Evolutionary conservation across 2,329 filamentous ascomycete species (phyloP), one percentile per base, ranked within the genome.

Genomic region (Epichloe sibirici): DNA sequence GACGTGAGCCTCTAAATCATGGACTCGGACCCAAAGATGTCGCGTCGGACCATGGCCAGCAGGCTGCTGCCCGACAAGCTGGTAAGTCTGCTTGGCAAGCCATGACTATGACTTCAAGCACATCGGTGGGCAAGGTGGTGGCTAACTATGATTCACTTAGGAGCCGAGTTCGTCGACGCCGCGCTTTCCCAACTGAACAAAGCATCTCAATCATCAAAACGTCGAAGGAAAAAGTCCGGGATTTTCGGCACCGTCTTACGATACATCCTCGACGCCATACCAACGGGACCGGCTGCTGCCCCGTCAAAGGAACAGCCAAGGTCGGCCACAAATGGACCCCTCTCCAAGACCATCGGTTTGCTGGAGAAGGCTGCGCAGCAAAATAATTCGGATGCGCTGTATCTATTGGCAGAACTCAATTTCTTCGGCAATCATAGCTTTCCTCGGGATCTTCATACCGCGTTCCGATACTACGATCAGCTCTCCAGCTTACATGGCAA

Each of bases 401-500:
- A 86, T 63, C 74, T 95, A 15, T 77, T 98, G 25, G 93, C 88
- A 17, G 88, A 98, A 66, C 85, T 98, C 77, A 95, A 94, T 72
- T 97, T 97, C 69, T 90, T 93, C 62, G 93, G 93, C 65, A 96
- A 97, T 69, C 95, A 85, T 69, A 86, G 88, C 23, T 79, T 96
- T 62, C 90, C 91, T 2, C 79, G 85, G 57, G 83, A 96, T 65
- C 89, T 95, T 59, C 74, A 79, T 35, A 76, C 80, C 47, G 88
- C 93, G 0, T 95, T 95, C 65, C 75, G 79, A 58, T 79, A 88
- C 71, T 98, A 97, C 68, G 75, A 86, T 56, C 76, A 83, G 56
- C 77, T 98, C 51, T 88, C 91, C 3, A 76, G 77, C 17, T 67
- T 84, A 54, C 79, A 86, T 58, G 93, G 91, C 45, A 97, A 98